Base-by-base conservation (phyloP, 805 yeast genomes). In the Candida methanosorbosa region DNA sequence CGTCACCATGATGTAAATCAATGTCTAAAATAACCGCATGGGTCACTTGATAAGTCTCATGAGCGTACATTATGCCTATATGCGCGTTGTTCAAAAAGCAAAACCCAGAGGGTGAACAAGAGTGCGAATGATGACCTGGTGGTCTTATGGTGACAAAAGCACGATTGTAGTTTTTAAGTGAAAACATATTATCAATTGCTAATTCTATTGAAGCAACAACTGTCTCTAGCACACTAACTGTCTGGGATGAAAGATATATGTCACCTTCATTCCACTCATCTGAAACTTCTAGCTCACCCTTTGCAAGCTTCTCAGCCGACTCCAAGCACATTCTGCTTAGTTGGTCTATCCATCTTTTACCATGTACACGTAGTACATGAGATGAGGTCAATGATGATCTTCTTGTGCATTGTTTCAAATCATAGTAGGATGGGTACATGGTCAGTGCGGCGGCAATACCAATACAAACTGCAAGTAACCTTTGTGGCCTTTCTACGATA, bases 1-100 rank as follows among this genome's bases (percentile, higher is more conserved):
- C 95, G 56, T 84, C 95, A 14, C 94, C 95, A 50, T 84, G 95
- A 50, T 84, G 95, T 28, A 84, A 63, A 54, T 84, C 95, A 41
- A 85, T 79, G 54, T 84, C 95, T 21, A 84, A 57, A 15, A 84
- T 80, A 1, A 81, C 87, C 14, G 86, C 86, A 58, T 84, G 94
- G 1, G 90, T 78, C 3, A 84, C 76, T 2, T 66, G 75, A 46
- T 80, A 72, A 7, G 63, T 53, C 29, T 63, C 70, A 35, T 64
- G 68, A 1, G 94, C 94, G 49, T 84, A 84, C 48, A 82, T 88
- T 18, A 81, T 75, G 2, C 81, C 85, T 23, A 85, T 74, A 39
- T 84, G 94, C 0, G 80, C 94, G 48, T 84, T 84, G 57, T 84
- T 84, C 34, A 84, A 63, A 31, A 85, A 56, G 53, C 94, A 84